phyloP scores from a whole-genome alignment of 768 basidiomycete species.

The Peribolospora kevripleyi region DNA sequence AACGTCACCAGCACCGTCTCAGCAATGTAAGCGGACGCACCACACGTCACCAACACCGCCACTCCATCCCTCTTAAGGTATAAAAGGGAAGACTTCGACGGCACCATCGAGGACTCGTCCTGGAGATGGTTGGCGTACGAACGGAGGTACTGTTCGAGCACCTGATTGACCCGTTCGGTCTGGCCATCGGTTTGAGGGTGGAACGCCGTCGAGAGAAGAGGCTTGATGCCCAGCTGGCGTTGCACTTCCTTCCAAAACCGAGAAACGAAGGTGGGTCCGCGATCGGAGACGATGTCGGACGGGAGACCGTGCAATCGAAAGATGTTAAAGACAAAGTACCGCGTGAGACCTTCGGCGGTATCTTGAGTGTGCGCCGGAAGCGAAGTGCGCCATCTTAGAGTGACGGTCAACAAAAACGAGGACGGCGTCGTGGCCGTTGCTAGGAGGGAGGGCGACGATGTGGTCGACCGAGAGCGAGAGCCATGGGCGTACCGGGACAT shows the following conservation, averaged over 20 bases:
- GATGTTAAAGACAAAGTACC: constrained; percentile 22
- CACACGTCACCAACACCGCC: too few species aligned
- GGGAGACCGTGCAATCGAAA: constrained; percentile 15
- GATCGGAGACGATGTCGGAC: constrained; percentile 13
- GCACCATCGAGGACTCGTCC: too few species aligned
- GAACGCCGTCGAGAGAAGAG: constrained; percentile 23
- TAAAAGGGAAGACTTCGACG: too few species aligned
- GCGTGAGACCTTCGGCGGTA: constrained; percentile 16
- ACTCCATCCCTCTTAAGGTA: too few species aligned
- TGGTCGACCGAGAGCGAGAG: constrained; percentile 21
- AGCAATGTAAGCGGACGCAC: too few species aligned
- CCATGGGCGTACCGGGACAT: constrained; percentile 18
- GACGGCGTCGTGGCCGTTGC: constrained; percentile 21
- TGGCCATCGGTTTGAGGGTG: constrained; percentile 27
- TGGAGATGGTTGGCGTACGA: constrained; percentile 19
- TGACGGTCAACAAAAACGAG: constrained; percentile 23
- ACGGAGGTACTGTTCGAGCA: constrained; percentile 23
- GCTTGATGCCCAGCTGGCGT: constrained; percentile 11
- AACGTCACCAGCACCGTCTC: too few species aligned
- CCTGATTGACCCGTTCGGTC: constrained; percentile 24
- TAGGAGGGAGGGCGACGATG: constrained; percentile 22
- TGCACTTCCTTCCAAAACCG: neutral
- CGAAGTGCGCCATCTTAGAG: constrained; percentile 25
- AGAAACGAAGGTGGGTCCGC: constrained; percentile 13
- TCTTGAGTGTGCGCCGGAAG: constrained; percentile 19